Evolutionary conservation across 768 basidiomycete genomes (phyloP).

Genomic region (Lactarius sp.): DNA sequence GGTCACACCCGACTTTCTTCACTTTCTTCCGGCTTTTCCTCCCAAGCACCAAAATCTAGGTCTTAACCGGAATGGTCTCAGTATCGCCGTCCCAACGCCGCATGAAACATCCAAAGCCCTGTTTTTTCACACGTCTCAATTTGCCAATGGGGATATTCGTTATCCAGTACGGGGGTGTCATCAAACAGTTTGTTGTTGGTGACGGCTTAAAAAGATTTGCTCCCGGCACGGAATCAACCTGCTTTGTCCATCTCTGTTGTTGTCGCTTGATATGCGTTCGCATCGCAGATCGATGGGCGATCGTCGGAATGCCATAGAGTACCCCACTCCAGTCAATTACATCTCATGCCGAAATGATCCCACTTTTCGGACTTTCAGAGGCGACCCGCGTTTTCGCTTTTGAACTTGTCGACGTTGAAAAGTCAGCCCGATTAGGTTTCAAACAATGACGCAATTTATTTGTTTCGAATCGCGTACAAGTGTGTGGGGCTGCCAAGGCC

Average conservation of each 20-base stretch:
- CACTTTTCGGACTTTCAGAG: neutral
- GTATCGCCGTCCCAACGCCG: neutral
- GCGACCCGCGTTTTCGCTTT: no score
- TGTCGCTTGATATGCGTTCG: no score
- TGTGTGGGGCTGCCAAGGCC: no score
- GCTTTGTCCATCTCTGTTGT: no score
- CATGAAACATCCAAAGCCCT: neutral
- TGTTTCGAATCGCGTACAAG: no score
- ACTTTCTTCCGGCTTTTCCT: neutral
- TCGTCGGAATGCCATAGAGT: no score
- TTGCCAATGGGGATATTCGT: neutral
- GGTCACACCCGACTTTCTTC: neutral
- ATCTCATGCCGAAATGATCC: neutral
- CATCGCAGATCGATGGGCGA: no score
- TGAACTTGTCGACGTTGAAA: no score
- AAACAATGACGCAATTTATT: no score
- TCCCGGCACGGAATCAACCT: neutral
- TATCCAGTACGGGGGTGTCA: neutral
- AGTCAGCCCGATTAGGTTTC: no score
- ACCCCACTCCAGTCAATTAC: neutral
- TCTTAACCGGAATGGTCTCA: neutral
- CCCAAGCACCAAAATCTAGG: neutral
- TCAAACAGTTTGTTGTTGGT: no score
- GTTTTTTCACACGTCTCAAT: neutral
- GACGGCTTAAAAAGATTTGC: conserved; percentile 1